phyloP scores from a whole-genome alignment of 345 rosid genomes.

The Luvunga scandens region DNA sequence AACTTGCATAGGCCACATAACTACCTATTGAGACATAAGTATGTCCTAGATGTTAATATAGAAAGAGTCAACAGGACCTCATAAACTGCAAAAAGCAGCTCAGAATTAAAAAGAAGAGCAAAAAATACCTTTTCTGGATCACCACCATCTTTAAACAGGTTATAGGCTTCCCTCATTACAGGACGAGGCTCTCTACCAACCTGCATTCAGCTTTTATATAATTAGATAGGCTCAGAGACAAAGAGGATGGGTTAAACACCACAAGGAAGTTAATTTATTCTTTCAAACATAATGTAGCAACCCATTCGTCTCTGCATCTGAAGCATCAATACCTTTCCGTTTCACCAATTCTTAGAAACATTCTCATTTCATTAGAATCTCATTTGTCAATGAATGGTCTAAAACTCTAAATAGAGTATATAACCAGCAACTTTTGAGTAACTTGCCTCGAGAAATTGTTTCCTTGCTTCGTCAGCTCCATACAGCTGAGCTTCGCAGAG shows the following conservation, averaged over 20 bases:
- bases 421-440: neutral
- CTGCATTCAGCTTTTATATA: conserved; percentile 37
- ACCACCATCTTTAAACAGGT: conserved; percentile 75
- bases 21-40: neutral
- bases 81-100: neutral
- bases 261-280: neutral
- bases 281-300: neutral
- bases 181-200: conserved; percentile 87
- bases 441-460: conserved; percentile 63
- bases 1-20: neutral
- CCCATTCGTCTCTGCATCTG: neutral
- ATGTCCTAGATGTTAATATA: neutral
- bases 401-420: neutral
- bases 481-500: conserved; percentile 74
- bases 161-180: conserved; percentile 77
- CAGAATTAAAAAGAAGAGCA: neutral
- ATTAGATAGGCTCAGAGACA: neutral
- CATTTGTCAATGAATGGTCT: neutral
- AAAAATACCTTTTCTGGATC: conserved; percentile 77
- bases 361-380: neutral
- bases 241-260: neutral
- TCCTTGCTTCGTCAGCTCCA: conserved; percentile 66
- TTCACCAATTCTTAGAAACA: neutral
- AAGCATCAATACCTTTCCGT: neutral
- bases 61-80: neutral